Base-by-base conservation (phyloP, 1,139 yeast genomes). In the Lipomyces yarrowii region DNA sequence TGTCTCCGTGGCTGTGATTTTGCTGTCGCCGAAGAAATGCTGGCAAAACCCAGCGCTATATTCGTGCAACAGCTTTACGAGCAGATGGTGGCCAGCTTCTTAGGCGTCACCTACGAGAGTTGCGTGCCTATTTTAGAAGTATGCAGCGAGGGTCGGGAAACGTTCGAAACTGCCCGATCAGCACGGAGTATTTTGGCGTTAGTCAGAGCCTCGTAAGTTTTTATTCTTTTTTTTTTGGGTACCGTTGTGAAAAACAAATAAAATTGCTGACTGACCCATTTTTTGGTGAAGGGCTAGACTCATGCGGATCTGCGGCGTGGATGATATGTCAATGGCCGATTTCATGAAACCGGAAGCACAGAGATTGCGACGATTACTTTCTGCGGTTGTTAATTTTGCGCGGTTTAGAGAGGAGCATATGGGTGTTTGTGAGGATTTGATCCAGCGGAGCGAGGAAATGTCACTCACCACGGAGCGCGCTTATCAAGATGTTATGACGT, bases 351-450 rank as follows among this genome's bases (percentile, higher is more conserved):
- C 98, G 0, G 97, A 91, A 32, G 82, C 90, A 0, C 77, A 77
- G 59, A 80, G 96, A 65, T 81, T 86, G 2, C 79, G 87, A 70
- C 80, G 96, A 60, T 82, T 90, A 23, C 77, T 92, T 39, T 90
- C 97, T 75, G 96, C 96, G 0, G 87, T 92, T 61, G 89, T 91
- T 21, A 91, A 92, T 74, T 92, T 86, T 80, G 96, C 96, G 1
- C 79, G 96, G 67, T 91, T 90, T 73, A 82, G 97, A 71, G 96
- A 91, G 73, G 90, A 87, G 70, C 87, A 90, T 64, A 84, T 89
- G 75, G 83, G 81, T 26, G 92, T 86, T 72, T 87, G 90, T 73
- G 92, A 88, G 66, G 84, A 83, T 35, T 79, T 87, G 57, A 84
- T 88, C 54, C 79, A 81, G 21, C 81, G 83, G 63, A 84, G 89